Percentiles rank a stretch among this genome's conserved stretches.
Evolutionary conservation across 495 filamentous ascomycete genomes (phyloP).

Genomic region (Cairneyella variabilis): DNA sequence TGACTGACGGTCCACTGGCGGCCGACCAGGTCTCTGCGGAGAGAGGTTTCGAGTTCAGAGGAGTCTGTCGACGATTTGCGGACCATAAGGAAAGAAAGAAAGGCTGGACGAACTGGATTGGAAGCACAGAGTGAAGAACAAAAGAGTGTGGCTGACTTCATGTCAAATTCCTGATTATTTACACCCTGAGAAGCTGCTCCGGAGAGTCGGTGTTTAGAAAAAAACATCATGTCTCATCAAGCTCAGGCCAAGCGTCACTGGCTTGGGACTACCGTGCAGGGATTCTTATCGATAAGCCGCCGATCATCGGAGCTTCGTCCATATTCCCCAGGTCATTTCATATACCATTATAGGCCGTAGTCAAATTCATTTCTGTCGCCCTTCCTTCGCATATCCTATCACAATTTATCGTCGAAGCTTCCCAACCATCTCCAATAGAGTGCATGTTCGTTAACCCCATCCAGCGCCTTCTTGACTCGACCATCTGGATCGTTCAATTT

Average conservation of each 20-base stretch:
- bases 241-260: no score
- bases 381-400: neutral
- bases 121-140: neutral
- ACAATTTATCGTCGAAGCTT: slow-evolving; percentile 41
- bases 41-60: slow-evolving; percentile 2
- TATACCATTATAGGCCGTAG: neutral
- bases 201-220: no score
- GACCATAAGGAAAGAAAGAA: neutral
- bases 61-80: neutral
- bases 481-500: slow-evolving; percentile 42
- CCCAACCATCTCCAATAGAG: slow-evolving; percentile 49
- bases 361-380: neutral
- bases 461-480: slow-evolving; percentile 46
- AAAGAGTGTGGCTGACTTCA: slow-evolving; percentile 7
- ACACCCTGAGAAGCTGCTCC: no score
- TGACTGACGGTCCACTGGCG: slow-evolving; percentile 52
- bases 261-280: no score
- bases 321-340: neutral
- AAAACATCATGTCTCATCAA: no score
- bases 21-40: slow-evolving; percentile 15
- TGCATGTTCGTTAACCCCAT: slow-evolving; percentile 42
- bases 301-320: neutral
- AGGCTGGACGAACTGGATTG: neutral
- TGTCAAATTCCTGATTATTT: neutral
- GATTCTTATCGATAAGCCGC: slow-evolving; percentile 1